A percentile compares a stretch with the other conserved stretches of the same genome.
Evolutionary conservation across 257 asterid genomes (phyloP).

Genomic region (Nicotiana tabacum): DNA sequence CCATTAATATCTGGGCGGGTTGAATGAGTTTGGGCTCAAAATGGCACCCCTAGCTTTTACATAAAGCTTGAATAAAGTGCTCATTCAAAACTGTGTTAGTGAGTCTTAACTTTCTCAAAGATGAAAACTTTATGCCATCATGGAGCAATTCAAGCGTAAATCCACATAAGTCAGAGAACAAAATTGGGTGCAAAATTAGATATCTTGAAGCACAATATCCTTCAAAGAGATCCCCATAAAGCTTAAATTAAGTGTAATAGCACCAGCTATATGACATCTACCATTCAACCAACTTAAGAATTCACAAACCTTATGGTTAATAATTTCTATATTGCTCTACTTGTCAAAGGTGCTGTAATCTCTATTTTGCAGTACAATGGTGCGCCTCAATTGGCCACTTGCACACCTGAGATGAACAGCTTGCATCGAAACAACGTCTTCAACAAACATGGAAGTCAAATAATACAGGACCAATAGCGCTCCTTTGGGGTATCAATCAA

Average conservation of each 20-base stretch:
- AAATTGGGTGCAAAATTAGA: too few relatives aligned
- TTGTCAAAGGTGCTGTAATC: background rate
- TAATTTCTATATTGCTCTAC: background rate
- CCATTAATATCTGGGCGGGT: too few relatives aligned
- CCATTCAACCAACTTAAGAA: background rate
- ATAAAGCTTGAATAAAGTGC: too few relatives aligned
- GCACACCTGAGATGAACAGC: background rate
- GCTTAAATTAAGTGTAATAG: background rate
- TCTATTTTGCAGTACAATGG: background rate
- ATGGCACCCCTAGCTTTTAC: too few relatives aligned
- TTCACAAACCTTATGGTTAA: background rate
- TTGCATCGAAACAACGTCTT: background rate
- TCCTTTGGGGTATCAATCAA: background rate
- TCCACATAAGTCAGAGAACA: too few relatives aligned
- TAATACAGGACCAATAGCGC: background rate
- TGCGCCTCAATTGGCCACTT: background rate
- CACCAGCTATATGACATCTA: background rate
- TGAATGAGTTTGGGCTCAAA: too few relatives aligned
- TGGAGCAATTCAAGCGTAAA: too few relatives aligned
- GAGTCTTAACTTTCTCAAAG: too few relatives aligned
- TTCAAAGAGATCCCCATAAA: background rate
- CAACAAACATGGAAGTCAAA: background rate
- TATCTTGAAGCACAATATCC: background rate
- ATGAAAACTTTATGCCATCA: too few relatives aligned
- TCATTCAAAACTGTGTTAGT: too few relatives aligned